Base-by-base conservation (phyloP, 192 early-diverging fungal species). In the Mortierella antarctica region DNA sequence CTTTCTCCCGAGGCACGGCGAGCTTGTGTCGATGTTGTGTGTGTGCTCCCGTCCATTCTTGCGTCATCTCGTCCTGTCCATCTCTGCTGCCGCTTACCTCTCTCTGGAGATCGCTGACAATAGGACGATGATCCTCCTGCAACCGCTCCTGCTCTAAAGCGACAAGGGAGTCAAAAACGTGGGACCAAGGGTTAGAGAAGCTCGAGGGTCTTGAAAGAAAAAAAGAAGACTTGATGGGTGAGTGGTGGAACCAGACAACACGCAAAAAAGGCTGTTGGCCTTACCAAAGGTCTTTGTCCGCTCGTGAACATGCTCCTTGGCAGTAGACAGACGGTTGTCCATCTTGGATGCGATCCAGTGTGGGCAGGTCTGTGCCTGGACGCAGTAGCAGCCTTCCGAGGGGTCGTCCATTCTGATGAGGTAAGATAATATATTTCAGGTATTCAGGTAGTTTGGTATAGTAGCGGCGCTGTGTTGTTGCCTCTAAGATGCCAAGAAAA, bases 321-420 rank as follows among this genome's bases (percentile, higher is more conserved):
- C 76, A 14, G 76, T 45, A 10, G 46, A 47, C 15, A 79, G 53
- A 21, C 69, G 68, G 6, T 39, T 67, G 46, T 79, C 69, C 76
- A 79, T 79, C 52, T 66, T 71, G 45, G 69, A 42, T 6, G 62
- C 58, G 50, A 79, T 79, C 76, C 76, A 79, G 47, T 79, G 76
- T 47, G 76, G 69, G 20, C 76, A 79, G 20, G 62, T 62, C 64
- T 70, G 76, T 53, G 63, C 76, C 69, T 79, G 76, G 20, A 54
- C 55, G 17, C 76, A 79, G 42, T 79, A 79, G 50, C 76, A 79
- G 14, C 76, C 76, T 50, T 79, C 76, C 20, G 76, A 71, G n/a
- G 68, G 56, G 46, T 79, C 76, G 14, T 79, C 69, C 63, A 71
- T 65, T 12, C 54, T 18, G 15, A 41, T 18, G 60, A 0, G 31